Base-by-base conservation (phyloP, 2,329 filamentous ascomycete genomes). In the Cercospora brassicicola region DNA sequence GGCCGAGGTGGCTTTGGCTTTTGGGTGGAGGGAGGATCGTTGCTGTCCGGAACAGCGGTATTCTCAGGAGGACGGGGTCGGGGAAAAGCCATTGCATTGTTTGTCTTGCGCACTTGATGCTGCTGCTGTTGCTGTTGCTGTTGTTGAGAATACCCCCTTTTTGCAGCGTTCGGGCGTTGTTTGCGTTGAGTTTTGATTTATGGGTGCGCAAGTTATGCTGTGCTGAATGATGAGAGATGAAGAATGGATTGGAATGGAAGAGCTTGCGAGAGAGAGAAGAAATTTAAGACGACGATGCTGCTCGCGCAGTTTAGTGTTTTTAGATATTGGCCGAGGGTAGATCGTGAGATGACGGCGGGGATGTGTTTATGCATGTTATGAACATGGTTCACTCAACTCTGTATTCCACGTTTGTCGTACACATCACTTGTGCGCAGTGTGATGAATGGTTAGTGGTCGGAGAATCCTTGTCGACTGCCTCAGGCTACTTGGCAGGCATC, bases 121-220 rank as follows among this genome's bases (percentile, higher is more conserved):
- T 51, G 45, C 7, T 48, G 42, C 39, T 42, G 13, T 9, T 20
- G n/a, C n/a, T 45, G 42, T 18, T 45, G 42, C 42, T 48, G 20
- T 39, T 48, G 51, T 51, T 53, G 45, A 63, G 28, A 63, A 62
- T 63, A 55, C 61, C 61, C 61, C 48, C 20, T 15, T 55, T 55
- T 63, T 63, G 48, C 61, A 63, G 61, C 61, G 61, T 63, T 63
- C 23, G 36, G 45, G 59, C 48, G 61, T 55, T 55, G n/a, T 48
- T 30, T 48, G 59, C 8, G 28, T 61, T 39, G 31, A n/a, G n/a
- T n/a, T n/a, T n/a, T n/a, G n/a, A n/a, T n/a, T n/a, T n/a, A n/a
- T n/a, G n/a, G n/a, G n/a, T n/a, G n/a, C n/a, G n/a, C n/a, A n/a
- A n/a, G n/a, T n/a, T n/a, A n/a, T n/a, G n/a, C n/a, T n/a, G n/a